Percentiles rank a stretch among this genome's conserved stretches.
These are phyloP conservation scores for Boletus patriciae DNA, from an alignment of 768 basidiomycete species.

Conservation along the genomic window DNA sequence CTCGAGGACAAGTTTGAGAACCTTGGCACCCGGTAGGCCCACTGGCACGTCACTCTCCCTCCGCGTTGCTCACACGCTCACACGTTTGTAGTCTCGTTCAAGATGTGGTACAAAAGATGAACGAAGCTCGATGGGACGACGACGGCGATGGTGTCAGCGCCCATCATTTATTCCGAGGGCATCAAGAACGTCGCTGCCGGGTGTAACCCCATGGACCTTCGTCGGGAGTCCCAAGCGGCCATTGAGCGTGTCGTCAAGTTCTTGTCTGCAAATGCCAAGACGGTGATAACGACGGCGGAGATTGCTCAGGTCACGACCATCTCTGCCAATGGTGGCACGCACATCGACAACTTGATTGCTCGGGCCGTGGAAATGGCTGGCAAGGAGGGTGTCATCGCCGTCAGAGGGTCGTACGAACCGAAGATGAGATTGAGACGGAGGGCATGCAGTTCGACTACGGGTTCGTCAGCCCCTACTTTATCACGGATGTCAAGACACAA, in stretches of 20 bases:
- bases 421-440: slow-evolving; percentile 98
- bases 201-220: slow-evolving; percentile 99
- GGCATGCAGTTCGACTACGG: slow-evolving; percentile 99
- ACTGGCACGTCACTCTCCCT: background rate
- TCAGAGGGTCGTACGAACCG: slow-evolving; percentile 97
- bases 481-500: slow-evolving; percentile 95
- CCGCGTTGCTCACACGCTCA: slow-evolving; percentile 6
- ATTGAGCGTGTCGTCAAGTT: slow-evolving; percentile 94
- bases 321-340: slow-evolving; percentile 75
- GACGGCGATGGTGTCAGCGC: slow-evolving; percentile 94
- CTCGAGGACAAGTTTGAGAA: slow-evolving; percentile 99
- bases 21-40: slow-evolving; percentile 87
- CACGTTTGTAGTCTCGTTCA: slow-evolving; percentile 69
- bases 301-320: slow-evolving; percentile 99
- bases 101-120: slow-evolving; percentile 95
- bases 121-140: slow-evolving; percentile 96
- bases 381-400: too few relatives aligned
- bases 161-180: slow-evolving; percentile 97
- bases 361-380: slow-evolving; percentile 99
- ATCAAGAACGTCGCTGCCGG: slow-evolving; percentile 99
- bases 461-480: slow-evolving; percentile 96
- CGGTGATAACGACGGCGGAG: slow-evolving; percentile 95
- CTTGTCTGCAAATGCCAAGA: slow-evolving; percentile 84
- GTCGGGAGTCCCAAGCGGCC: slow-evolving; percentile 95
- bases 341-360: slow-evolving; percentile 93